Conservation (phyloP, 179 eudicot species). For the Silene noctiflora region DNA sequence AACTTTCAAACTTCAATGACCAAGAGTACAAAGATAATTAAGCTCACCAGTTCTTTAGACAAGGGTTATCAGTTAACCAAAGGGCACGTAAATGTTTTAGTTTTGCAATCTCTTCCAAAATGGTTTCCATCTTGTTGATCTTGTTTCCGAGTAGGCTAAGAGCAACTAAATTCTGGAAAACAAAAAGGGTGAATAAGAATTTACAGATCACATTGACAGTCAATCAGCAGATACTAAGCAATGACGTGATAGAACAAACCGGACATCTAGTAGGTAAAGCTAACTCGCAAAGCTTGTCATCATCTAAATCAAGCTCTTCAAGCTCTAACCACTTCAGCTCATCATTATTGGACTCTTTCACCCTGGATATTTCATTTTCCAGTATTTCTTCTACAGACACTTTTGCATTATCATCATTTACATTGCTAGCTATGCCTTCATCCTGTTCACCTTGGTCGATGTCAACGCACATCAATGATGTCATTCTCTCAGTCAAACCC, state of each 20-base stretch:
- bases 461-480: conserved; percentile 89
- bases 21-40: not conserved
- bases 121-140: conserved; percentile 46
- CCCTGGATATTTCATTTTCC: conserved; percentile 51
- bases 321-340: conserved; percentile 86
- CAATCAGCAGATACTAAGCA: conserved; percentile 9
- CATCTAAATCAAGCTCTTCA: conserved; percentile 79
- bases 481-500: conserved; percentile 95
- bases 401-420: conserved; percentile 34
- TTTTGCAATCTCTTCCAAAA: conserved; percentile 52
- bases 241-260: conserved; percentile 32
- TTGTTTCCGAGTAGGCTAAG: conserved; percentile 86
- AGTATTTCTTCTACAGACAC: conserved; percentile 45
- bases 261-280: conserved; percentile 84
- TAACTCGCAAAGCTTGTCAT: conserved; percentile 54
- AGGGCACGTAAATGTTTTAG: conserved; percentile 80
- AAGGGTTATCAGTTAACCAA: conserved; percentile 86
- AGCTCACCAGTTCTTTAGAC: conserved; percentile 54
- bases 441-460: conserved; percentile 42
- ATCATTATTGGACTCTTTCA: conserved; percentile 45
- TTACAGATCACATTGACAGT: not conserved
- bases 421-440: conserved; percentile 28
- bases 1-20: not conserved
- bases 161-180: conserved; percentile 65
- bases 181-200: conserved; percentile 15